phyloP scores from a whole-genome alignment of 2,329 filamentous ascomycete species.

The Neofusicoccum cordaticola region DNA sequence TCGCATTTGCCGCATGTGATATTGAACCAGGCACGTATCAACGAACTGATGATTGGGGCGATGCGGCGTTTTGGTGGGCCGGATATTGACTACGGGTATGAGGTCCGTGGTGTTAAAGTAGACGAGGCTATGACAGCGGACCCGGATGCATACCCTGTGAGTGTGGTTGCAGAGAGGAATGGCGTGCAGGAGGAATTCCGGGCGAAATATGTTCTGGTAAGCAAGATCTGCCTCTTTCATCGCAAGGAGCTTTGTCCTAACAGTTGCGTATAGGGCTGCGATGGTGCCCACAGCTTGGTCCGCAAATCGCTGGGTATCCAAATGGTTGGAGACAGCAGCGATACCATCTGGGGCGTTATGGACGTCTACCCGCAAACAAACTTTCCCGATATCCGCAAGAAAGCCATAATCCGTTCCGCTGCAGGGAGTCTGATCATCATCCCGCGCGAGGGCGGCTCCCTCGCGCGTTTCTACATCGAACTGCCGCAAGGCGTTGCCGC shows the following conservation, averaged over 20 bases:
- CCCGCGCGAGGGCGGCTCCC: conserved; percentile 52
- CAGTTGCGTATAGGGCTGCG: conserved; percentile 36
- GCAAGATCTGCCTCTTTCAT: background rate
- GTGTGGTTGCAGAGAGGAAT: background rate
- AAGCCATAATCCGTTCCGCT: conserved; percentile 47
- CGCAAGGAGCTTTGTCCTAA: background rate
- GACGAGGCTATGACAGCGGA: conserved; percentile 39
- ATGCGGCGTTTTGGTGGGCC: conserved; percentile 44
- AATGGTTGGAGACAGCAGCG: conserved; percentile 60
- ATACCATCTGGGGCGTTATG: conserved; percentile 59
- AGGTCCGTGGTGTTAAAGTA: conserved; percentile 44
- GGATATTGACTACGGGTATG: conserved; percentile 55
- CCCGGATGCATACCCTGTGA: background rate
- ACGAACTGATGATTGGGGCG: conserved; percentile 55
- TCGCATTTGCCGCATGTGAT: conserved; percentile 66
- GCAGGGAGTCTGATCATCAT: conserved; percentile 51
- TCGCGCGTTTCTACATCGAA: conserved; percentile 64
- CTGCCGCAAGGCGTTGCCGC: conserved; percentile 47
- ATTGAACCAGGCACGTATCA: conserved; percentile 69
- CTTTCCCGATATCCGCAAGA: conserved; percentile 53
- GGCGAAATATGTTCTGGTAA: conserved; percentile 36
- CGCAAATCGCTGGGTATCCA: conserved; percentile 51
- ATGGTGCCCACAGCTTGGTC: conserved; percentile 54
- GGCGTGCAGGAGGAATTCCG: conserved; percentile 23
- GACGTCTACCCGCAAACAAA: conserved; percentile 50